Conservation (phyloP, 306 rosid species). For the Spatholobus suberectus region DNA sequence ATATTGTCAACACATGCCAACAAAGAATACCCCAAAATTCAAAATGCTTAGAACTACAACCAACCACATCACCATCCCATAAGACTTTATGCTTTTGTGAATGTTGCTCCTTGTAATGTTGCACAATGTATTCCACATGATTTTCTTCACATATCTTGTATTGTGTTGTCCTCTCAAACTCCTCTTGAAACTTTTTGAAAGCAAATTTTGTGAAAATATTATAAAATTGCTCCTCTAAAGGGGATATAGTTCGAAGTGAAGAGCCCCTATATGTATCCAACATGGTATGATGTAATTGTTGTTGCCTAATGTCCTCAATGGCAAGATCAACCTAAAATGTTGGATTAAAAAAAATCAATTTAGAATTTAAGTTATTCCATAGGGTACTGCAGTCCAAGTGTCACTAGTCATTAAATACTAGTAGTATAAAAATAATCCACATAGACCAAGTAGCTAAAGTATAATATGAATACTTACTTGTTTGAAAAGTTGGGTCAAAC, state of each 20-base stretch:
- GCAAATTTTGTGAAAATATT: neutral
- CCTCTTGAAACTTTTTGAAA: too few relatives aligned
- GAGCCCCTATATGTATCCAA: neutral
- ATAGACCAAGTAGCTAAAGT: too few relatives aligned
- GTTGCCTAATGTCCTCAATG: neutral
- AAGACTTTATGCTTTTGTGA: neutral
- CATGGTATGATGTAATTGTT: neutral
- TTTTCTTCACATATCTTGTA: neutral
- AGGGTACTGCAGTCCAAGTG: too few relatives aligned
- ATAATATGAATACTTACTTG: too few relatives aligned
- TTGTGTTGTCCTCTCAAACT: constrained; percentile 4
- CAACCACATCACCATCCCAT: neutral
- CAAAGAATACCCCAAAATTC: neutral
- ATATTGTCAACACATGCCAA: neutral
- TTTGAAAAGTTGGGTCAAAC: too few relatives aligned
- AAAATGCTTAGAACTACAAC: neutral
- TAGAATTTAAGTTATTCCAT: too few relatives aligned
- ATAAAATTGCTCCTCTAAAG: neutral
- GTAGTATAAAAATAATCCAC: too few relatives aligned
- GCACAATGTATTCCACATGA: neutral
- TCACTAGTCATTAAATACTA: too few relatives aligned
- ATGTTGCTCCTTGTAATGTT: neutral
- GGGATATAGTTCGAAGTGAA: neutral
- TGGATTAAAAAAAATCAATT: too few relatives aligned
- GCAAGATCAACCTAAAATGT: too few relatives aligned